phyloP scores from a whole-genome alignment of 2,329 filamentous ascomycete genomes.

The Penicillium sp. region DNA sequence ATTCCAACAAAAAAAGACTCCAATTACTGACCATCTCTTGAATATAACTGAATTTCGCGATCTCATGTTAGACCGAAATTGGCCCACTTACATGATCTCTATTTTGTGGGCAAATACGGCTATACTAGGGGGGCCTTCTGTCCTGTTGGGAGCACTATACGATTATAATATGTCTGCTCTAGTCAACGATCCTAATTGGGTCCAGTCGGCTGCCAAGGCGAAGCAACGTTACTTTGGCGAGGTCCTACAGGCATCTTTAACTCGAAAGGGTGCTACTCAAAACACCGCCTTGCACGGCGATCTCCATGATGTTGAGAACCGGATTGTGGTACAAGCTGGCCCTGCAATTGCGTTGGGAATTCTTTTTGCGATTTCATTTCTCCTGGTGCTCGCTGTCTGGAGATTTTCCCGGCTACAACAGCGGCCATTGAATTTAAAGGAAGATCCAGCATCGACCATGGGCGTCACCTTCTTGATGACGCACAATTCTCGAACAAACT shows the following conservation, averaged over 20 bases:
- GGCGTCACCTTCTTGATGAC: constrained; percentile 12
- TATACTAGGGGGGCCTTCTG: constrained; percentile 15
- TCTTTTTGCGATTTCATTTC: constrained; percentile 14
- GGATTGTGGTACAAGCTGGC: constrained; percentile 16
- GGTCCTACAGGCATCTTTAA: constrained; percentile 17
- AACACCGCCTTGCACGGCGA: neutral
- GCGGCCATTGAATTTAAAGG: constrained; percentile 18
- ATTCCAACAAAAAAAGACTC: constrained; percentile 10
- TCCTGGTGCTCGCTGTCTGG: constrained; percentile 15
- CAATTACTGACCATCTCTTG: constrained; percentile 11
- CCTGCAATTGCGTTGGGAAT: constrained; percentile 19
- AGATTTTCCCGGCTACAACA: neutral
- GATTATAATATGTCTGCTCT: constrained; percentile 21
- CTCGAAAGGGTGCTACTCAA: constrained; percentile 8
- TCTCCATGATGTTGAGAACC: constrained; percentile 4
- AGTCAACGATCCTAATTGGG: constrained; percentile 8
- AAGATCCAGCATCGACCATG: constrained; percentile 11
- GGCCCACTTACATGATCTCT: constrained; percentile 22
- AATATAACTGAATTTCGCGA: constrained; percentile 13
- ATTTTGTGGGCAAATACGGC: constrained; percentile 5
- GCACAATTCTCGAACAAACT: neutral
- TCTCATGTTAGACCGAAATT: constrained; percentile 7
- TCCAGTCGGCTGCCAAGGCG: constrained; percentile 9
- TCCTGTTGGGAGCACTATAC: constrained; percentile 25
- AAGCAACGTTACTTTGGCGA: constrained; percentile 24